Evolutionary conservation across 148 eudicot species (phyloP), one percentile per base, ranked within the genome.

Genomic region (Silene latifolia): DNA sequence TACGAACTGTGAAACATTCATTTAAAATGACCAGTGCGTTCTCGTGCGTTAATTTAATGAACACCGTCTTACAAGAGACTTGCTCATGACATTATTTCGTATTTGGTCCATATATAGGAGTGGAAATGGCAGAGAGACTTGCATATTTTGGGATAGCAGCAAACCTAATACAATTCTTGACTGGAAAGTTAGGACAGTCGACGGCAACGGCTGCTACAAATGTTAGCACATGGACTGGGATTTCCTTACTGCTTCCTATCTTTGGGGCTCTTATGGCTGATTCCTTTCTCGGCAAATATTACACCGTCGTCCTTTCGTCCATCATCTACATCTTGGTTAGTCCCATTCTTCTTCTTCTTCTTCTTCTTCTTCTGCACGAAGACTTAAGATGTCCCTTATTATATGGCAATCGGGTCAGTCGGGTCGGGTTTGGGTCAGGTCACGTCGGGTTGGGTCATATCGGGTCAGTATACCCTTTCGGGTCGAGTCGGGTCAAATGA

Each of bases 261-360:
- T 10, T 86, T 29, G 87, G 87, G 6, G 86, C 84, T 62, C 71
- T 79, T 62, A 53, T 84, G 70, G 87, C 89, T 47, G 89, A 87
- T 76, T 82, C 86, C 4, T 84, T 80, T 59, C 46, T 82, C 9
- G 87, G 89, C 32, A 76, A 77, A 61, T 84, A 65, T 48, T 75
- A 62, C 18, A 82, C 85, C n/a, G 78, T 86, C 19, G 9, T 80
- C 24, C 73, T 68, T 21, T 63, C 89, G 63, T 84, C 89, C n/a
- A 21, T 83, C 8, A 69, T 86, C 20, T 86, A 84, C 42, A 67
- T 80, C 58, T 21, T 84, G 85, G 87, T 86, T 11, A 73, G 5
- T 19, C 19, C 25, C 21, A 2, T n/a, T 42, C 15, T 35, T 39
- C 14, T 10, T 39, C 10, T n/a, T n/a, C n/a, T 8, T 19, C 3